These are phyloP conservation scores for Sclerospora graminicola DNA, from an alignment of 352 stramenopile species.

Conservation along the genomic window DNA sequence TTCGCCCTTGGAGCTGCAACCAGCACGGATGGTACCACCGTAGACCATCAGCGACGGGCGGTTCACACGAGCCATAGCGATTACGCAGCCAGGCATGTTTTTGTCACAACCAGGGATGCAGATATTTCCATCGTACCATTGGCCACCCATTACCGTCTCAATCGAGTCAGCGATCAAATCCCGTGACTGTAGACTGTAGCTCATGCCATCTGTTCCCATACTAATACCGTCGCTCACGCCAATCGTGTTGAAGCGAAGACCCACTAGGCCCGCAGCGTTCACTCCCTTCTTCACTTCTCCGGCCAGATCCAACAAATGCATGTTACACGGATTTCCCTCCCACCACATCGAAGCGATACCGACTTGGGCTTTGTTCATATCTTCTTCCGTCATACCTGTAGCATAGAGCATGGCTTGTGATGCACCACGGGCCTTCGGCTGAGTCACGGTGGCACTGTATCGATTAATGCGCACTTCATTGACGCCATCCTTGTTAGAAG, in stretches of 20 bases:
- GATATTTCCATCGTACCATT: conserved; percentile 98
- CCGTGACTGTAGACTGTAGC: conserved; percentile 92
- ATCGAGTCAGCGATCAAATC: conserved; percentile 99
- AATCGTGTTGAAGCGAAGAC: conserved; percentile 97
- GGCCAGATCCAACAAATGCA: conserved; percentile 95
- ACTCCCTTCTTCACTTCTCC: conserved; percentile 93
- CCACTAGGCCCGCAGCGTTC: conserved; percentile 81
- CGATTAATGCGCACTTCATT: conserved; percentile 62
- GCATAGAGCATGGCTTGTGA: conserved; percentile 98
- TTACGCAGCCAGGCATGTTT: conserved; percentile 98
- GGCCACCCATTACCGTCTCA: conserved; percentile 96
- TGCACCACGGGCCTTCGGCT: conserved; percentile 92
- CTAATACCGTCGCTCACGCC: conserved; percentile 97
- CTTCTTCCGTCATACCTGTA: conserved; percentile 89
- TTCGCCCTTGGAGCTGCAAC: conserved; percentile 83
- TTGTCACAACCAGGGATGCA: conserved; percentile 98
- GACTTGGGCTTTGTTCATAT: conserved; percentile 92
- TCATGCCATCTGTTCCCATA: conserved; percentile 94
- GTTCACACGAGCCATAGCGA: conserved; percentile 98
- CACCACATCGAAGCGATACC: conserved; percentile 97
- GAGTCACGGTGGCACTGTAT: conserved; percentile 87
- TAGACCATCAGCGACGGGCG: conserved; percentile 97
- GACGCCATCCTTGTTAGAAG: conserved; percentile 3
- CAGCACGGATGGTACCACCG: conserved; percentile 95
- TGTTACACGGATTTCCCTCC: conserved; percentile 99